Conservation (phyloP, 108 stramenopile genomes). For the Cyclotella baltica region DNA sequence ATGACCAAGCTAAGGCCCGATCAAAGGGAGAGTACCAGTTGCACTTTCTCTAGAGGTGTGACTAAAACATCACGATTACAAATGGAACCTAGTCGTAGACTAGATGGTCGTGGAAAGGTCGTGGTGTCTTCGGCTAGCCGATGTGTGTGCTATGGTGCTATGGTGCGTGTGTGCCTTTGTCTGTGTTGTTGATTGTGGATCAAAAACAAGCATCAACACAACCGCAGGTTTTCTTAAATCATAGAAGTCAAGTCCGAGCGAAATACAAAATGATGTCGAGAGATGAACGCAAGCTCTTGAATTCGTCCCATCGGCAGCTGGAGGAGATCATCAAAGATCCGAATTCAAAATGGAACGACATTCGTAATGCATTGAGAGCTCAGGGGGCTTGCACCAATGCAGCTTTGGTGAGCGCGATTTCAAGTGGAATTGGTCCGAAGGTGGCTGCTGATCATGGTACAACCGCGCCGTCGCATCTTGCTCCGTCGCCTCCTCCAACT, state of each 20-base stretch:
- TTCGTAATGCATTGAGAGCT: slow-evolving; percentile 26
- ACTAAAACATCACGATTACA: no score
- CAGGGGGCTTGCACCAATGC: slow-evolving; percentile 32
- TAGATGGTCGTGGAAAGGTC: no score
- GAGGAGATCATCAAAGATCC: slow-evolving; percentile 33
- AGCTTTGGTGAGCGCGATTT: slow-evolving; percentile 25
- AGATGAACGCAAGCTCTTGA: neutral
- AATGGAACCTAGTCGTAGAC: no score
- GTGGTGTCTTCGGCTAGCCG: no score
- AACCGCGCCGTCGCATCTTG: neutral
- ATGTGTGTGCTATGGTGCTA: no score
- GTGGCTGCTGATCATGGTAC: neutral
- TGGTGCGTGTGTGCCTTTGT: no score
- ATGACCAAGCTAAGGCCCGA: no score
- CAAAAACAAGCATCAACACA: no score
- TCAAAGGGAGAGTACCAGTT: no score
- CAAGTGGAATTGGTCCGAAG: neutral
- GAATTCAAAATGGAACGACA: slow-evolving; percentile 28
- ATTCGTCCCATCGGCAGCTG: slow-evolving; percentile 23
- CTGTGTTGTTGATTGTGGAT: no score
- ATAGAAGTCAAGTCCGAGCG: neutral
- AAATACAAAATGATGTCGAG: neutral
- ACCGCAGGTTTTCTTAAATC: neutral
- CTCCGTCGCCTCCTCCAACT: neutral
- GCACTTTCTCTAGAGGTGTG: no score